These are phyloP conservation scores for Teratosphaeriaceae sp. DNA, from an alignment of 2,329 filamentous ascomycete genomes.

Conservation along the genomic window DNA sequence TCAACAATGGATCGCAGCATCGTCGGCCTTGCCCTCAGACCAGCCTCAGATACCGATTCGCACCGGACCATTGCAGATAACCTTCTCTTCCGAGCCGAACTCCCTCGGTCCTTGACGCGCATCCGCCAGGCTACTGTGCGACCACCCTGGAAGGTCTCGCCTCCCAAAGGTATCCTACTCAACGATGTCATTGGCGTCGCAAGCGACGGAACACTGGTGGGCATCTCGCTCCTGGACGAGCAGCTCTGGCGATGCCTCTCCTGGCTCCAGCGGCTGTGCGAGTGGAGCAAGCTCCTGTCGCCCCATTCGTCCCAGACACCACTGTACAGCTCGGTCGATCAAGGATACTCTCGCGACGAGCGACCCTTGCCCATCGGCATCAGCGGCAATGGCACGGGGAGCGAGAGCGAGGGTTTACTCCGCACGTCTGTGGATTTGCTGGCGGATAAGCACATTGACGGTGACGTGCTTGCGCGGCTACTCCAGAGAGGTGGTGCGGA, in stretches of 20 bases:
- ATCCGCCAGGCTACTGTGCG: slow-evolving; percentile 46
- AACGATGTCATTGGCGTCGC: slow-evolving; percentile 45
- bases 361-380: slow-evolving; percentile 22
- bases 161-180: slow-evolving; percentile 33
- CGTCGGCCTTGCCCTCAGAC: slow-evolving; percentile 17
- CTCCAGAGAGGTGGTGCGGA: slow-evolving; percentile 23
- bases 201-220: slow-evolving; percentile 46
- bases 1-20: slow-evolving; percentile 8
- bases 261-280: slow-evolving; percentile 62
- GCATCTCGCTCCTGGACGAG: slow-evolving; percentile 58
- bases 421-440: slow-evolving; percentile 9
- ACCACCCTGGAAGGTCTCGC: slow-evolving; percentile 30
- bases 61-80: slow-evolving; percentile 15
- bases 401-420: slow-evolving; percentile 23
- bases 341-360: slow-evolving; percentile 9
- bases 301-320: slow-evolving; percentile 15
- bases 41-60: neutral
- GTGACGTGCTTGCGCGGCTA: slow-evolving; percentile 33
- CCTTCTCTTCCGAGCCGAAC: slow-evolving; percentile 36
- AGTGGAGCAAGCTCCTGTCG: slow-evolving; percentile 28
- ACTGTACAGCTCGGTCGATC: slow-evolving; percentile 10
- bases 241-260: slow-evolving; percentile 62
- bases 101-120: slow-evolving; percentile 36
- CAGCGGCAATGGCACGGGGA: neutral
- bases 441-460: slow-evolving; percentile 35